A percentile compares a stretch with the other conserved stretches of the same genome.
Conservation (phyloP, 2,329 filamentous ascomycete species). For the Lomentospora prolificans region DNA sequence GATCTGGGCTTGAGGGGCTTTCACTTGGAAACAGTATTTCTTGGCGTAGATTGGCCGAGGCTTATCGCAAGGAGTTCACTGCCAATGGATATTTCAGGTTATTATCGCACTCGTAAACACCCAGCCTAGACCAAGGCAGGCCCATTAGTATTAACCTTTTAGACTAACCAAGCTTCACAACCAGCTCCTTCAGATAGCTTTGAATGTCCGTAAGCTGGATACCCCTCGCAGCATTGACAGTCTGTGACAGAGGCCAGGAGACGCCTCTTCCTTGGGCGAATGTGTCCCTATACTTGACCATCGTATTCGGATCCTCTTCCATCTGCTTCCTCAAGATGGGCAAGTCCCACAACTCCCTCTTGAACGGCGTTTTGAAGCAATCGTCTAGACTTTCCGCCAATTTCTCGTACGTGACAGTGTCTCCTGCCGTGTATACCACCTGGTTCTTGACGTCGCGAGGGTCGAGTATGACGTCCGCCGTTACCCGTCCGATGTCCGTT, state of each 20-base stretch:
- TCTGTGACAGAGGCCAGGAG: constrained; percentile 43
- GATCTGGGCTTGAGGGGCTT: no score
- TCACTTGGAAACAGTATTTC: no score
- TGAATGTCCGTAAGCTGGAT: constrained; percentile 34
- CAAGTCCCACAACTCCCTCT: constrained; percentile 39
- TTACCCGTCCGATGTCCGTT: constrained; percentile 51
- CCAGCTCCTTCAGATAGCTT: constrained; percentile 23
- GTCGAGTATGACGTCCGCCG: constrained; percentile 44
- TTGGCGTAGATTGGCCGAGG: no score
- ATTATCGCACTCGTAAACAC: no score
- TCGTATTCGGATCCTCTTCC: constrained; percentile 29
- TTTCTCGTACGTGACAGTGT: constrained; percentile 48
- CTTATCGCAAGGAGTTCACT: no score
- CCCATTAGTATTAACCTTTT: no score
- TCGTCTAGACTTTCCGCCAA: constrained; percentile 43
- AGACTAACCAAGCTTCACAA: constrained; percentile 11
- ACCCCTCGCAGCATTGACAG: constrained; percentile 40
- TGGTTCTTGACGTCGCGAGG: constrained; percentile 23
- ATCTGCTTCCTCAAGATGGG: constrained; percentile 35
- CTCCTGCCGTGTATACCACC: constrained; percentile 51
- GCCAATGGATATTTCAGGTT: no score
- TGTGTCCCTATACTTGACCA: constrained; percentile 51
- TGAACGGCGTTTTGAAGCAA: constrained; percentile 29
- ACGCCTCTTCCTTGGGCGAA: constrained; percentile 51
- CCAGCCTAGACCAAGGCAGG: no score